Evolutionary conservation across 305 asterid species (phyloP), one percentile per base, ranked within the genome.

Genomic region (Ilex paraguariensis): DNA sequence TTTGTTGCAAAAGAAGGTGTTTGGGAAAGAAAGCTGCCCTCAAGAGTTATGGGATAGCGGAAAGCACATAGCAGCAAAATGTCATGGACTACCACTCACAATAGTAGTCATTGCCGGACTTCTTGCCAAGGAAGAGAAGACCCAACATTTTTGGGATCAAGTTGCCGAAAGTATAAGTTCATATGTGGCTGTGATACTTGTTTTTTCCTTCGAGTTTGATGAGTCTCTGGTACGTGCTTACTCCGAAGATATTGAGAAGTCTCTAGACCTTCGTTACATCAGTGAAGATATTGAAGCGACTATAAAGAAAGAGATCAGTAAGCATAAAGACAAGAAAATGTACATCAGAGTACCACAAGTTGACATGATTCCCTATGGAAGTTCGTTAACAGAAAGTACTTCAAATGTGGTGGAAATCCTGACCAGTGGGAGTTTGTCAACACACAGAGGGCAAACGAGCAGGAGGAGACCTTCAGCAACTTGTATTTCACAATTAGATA

Each of bases 341-440:
- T n/a, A n/a, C n/a, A n/a, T n/a, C n/a, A n/a, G n/a, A n/a, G n/a
- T n/a, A n/a, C n/a, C n/a, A n/a, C n/a, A n/a, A n/a, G n/a, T n/a
- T n/a, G n/a, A n/a, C n/a, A n/a, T n/a, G n/a, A n/a, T n/a, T n/a
- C n/a, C n/a, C n/a, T n/a, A n/a, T n/a, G n/a, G n/a, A n/a, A n/a
- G n/a, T n/a, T n/a, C n/a, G n/a, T n/a, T n/a, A n/a, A n/a, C n/a
- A n/a, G n/a, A n/a, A n/a, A n/a, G n/a, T n/a, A n/a, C n/a, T n/a
- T n/a, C n/a, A n/a, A n/a, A n/a, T n/a, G 71, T 10, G 52, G 32
- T 15, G 17, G 45, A 21, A 46, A 76, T 83, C 59, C 75, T 71
- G 70, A 79, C 10, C 3, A 15, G 31, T 52, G 14, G 14, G 14
- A 14, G 56, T 52, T 14, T 14, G 10, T n/a, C 21, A 17, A 52